Evolutionary conservation across 2,329 filamentous ascomycete species (phyloP), one percentile per base, ranked within the genome.

Genomic region (Microcera coccophila): DNA sequence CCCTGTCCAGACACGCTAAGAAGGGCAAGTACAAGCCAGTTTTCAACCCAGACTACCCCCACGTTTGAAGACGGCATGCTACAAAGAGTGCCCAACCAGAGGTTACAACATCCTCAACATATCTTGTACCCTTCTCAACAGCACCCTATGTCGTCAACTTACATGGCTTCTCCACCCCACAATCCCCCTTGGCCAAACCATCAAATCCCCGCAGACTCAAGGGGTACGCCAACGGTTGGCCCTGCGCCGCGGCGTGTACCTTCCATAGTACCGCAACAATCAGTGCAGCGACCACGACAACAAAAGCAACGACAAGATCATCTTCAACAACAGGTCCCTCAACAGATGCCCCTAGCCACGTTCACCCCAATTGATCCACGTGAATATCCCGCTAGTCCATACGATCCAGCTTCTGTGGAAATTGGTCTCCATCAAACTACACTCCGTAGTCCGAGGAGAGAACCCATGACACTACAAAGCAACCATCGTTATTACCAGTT

Each of bases 401-500:
- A 68, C 26, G 71, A 75, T 5, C 60, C 54, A 35, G 65, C 61
- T 36, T 69, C 75, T 2, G 36, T 75, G 11, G 50, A 65, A 31
- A 64, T 62, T 45, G 63, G 72, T 4, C 62, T 79, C 12, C 74
- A 78, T 39, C 67, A 77, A 43, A 62, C 66, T n/a, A 57, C 65
- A 22, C 52, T 71, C 12, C 67, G 73, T 16, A 80, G 76, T 47
- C 77, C 76, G 3, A 64, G 59, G 29, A 67, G 74, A 37, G 54
- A 67, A n/a, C 60, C 66, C 5, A 24, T 37, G n/a, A 43, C 42
- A 5, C 45, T 47, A n/a, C n/a, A n/a, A 2, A 34, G 43, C 8
- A 38, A 41, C 5, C 65, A 66, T 47, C 33, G 66, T 4, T 64
- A 77, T 39, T 87, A 84, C 54, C 79, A 84, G 48, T 76, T 72